Conservation (phyloP, 352 stramenopile species). For the Plasmopara viticola region DNA sequence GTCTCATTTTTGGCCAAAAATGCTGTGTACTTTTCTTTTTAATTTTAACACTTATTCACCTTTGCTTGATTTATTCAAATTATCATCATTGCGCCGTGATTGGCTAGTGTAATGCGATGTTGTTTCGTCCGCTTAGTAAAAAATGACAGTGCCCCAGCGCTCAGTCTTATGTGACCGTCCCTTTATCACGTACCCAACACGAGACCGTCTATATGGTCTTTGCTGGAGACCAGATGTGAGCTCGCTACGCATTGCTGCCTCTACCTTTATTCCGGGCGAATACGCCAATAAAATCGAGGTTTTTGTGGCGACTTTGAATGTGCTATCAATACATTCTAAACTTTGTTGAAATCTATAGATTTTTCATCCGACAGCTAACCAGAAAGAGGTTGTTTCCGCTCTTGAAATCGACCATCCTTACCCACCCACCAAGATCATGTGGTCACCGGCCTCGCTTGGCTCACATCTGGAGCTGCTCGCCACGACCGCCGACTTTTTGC, state of each 20-base stretch:
- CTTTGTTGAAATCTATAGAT: constrained; percentile 31
- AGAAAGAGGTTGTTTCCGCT: constrained; percentile 50
- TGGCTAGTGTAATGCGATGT: neutral
- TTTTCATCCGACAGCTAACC: constrained; percentile 45
- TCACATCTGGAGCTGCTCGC: constrained; percentile 63
- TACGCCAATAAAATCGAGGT: constrained; percentile 89
- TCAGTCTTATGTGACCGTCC: constrained; percentile 33
- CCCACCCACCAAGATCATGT: constrained; percentile 84
- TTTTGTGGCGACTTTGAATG: constrained; percentile 3
- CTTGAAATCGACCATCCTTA: constrained; percentile 83
- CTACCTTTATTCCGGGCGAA: constrained; percentile 76
- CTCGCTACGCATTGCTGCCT: constrained; percentile 58
- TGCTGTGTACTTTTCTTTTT: no score
- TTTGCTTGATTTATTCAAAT: no score
- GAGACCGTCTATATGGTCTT: constrained; percentile 66
- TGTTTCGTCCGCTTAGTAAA: no score
- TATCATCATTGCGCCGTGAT: neutral
- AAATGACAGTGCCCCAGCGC: constrained; percentile 8
- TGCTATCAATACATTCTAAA: constrained; percentile 1
- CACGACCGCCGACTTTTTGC: constrained; percentile 79
- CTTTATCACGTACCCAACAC: constrained; percentile 67
- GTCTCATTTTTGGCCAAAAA: no score
- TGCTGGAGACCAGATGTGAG: constrained; percentile 63
- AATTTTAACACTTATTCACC: no score
- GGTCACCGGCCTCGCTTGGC: constrained; percentile 52